Base-by-base conservation (phyloP, 2,329 filamentous ascomycete species). In the Aspergillus pseudoglaucus region DNA sequence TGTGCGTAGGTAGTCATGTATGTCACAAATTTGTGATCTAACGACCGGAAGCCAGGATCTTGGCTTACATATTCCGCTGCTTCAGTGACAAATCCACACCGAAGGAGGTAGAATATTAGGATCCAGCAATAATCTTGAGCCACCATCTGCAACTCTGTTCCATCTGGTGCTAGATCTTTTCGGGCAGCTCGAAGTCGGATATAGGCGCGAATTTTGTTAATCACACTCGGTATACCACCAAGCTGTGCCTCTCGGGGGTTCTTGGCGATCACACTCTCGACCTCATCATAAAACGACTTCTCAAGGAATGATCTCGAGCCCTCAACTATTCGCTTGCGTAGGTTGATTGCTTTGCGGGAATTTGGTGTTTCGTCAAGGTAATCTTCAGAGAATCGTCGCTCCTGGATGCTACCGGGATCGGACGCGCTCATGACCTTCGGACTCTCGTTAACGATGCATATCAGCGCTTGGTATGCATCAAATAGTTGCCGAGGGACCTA, bases 131-230 rank as follows among this genome's bases (percentile, higher is more conserved):
- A 93, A 64, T 95, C 90, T 45, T 87, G 83, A 38, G 83, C 82
- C 42, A 90, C 79, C 65, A 84, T 82, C 67, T 95, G 88, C 42
- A 96, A 76, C 55, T 91, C 83, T 4, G 84, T 81, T 52, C 85
- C 88, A 62, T 95, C 88, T 2, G 85, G 83, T 2, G 87, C 87
- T 39, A 97, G 79, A 61, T 95, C 89, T 68, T 90, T 95, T 50
- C 89, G 82, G 1, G 81, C 79, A 38, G 84, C 81, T 51, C 88
- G 83, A 49, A 96, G 78, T 43, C 90, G 83, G 57, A 98, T 88
- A 63, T 91, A 98, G 6, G 89, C 93, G 62, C 88, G 88, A 62
- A 96, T 85, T 71, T 95, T 95, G 75, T 88, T 95, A 55, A 90
- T 79, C 18, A 89, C 81, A 47, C 90, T 89, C 1, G 93, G 93